Conservation (phyloP, 495 filamentous ascomycete genomes). For the Apiosordaria backusii region DNA sequence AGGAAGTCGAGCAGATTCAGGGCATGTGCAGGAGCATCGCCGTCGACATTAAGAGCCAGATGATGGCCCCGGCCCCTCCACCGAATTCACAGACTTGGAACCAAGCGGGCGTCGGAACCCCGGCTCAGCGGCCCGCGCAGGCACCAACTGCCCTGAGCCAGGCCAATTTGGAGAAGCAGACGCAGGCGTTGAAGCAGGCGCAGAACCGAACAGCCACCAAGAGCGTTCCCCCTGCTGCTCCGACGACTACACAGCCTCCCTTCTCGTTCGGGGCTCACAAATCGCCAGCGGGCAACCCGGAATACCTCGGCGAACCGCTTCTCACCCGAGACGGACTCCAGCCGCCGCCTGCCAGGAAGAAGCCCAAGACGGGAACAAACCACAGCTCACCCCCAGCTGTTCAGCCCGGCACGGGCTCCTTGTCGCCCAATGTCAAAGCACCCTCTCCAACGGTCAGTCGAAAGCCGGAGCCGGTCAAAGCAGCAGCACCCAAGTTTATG, state of each 20-base stretch:
- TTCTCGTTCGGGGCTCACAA: slow-evolving; percentile 65
- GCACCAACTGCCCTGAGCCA: slow-evolving; percentile 55
- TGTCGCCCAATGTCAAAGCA: slow-evolving; percentile 49
- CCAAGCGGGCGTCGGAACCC: slow-evolving; percentile 5
- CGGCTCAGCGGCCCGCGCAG: slow-evolving; percentile 28
- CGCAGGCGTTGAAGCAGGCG: slow-evolving; percentile 49
- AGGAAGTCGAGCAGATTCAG: slow-evolving; percentile 52
- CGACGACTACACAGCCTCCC: slow-evolving; percentile 61
- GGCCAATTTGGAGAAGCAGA: slow-evolving; percentile 65
- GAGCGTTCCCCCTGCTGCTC: slow-evolving; percentile 54
- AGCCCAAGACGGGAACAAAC: slow-evolving; percentile 38
- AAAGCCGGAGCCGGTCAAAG: slow-evolving; percentile 34
- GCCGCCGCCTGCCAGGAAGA: slow-evolving; percentile 53
- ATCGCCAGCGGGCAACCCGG: slow-evolving; percentile 68
- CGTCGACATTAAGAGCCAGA: slow-evolving; percentile 24
- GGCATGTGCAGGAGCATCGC: slow-evolving; percentile 42
- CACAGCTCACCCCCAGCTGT: slow-evolving; percentile 24
- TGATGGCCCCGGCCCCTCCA: not conserved
- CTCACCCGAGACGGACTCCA: slow-evolving; percentile 51
- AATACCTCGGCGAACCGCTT: slow-evolving; percentile 44
- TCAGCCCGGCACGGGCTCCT: slow-evolving; percentile 31
- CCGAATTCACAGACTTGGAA: slow-evolving; percentile 12
- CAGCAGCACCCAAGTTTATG: slow-evolving; percentile 30
- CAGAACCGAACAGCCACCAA: slow-evolving; percentile 44
- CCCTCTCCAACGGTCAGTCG: slow-evolving; percentile 46